Evolutionary conservation across 2,329 filamentous ascomycete species (phyloP), one percentile per base, ranked within the genome.

Genomic region (Monilinia polystroma): DNA sequence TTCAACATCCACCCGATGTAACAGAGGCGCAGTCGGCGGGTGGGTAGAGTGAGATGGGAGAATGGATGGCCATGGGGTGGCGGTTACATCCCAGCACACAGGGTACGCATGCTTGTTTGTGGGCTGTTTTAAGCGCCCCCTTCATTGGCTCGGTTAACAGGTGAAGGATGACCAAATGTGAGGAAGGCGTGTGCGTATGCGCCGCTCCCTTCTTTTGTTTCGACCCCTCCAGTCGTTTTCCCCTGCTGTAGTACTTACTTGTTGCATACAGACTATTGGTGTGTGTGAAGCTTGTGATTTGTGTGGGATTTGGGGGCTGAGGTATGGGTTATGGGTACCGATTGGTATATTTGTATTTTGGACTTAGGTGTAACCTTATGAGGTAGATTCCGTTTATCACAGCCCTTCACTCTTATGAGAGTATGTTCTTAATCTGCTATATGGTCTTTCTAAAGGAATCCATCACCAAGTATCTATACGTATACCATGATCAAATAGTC

Each of bases 11-110:
- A 16, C 45, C 23, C 20, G 38, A 49, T 49, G 3, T 35, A 35
- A 60, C 35, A n/a, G 43, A 60, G 57, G 57, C 57, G 57, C 57
- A 60, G 57, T n/a, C 20, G 18, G 57, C 57, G 43, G 45, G 45
- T 51, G 29, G 57, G 45, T 51, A 51, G 32, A 60, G 57, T 51
- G 45, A 60, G 57, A 38, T 35, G 29, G 35, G 57, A 60, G 45
- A 60, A 51, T 51, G 20, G 57, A 32, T 41, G 38, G 38, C 38
- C 38, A 49, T 59, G 29, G 26, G 56, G 12, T 47, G 29, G 7
- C 11, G 2, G 32, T 49, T 20, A 20, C 29, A 49, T 32, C 26
- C 43, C n/a, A 47, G 23, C 12, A 51, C 14, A 51, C 29, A 60
- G 43, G 57, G 49, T 38, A 45, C 45, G 45, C 45, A 51, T 60